Evolutionary conservation across 257 asterid species (phyloP).

Genomic region (Plantago ovata): DNA sequence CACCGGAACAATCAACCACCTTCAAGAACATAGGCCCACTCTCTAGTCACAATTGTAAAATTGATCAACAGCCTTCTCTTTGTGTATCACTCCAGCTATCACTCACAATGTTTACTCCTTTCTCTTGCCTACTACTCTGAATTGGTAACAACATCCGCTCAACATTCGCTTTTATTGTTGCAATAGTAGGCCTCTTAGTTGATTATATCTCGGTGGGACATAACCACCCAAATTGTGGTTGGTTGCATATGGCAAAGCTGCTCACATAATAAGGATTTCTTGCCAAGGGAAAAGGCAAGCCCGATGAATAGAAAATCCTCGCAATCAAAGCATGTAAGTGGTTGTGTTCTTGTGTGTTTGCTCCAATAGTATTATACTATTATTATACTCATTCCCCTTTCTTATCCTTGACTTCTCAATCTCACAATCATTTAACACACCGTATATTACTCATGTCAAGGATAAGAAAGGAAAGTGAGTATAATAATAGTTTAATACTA

Average conservation of each 20-base stretch:
- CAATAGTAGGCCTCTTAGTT: background rate
- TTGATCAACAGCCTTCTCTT: background rate
- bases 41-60: background rate
- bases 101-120: background rate
- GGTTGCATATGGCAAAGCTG: background rate
- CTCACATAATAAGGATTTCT: background rate
- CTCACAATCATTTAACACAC: too few species aligned
- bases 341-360: too few species aligned
- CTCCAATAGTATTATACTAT: too few species aligned
- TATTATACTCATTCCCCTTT: too few species aligned
- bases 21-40: background rate
- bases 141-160: background rate
- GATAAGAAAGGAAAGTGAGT: too few species aligned
- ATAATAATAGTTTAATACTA: too few species aligned
- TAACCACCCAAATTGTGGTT: background rate
- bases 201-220: background rate
- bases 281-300: background rate
- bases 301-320: background rate
- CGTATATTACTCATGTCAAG: too few species aligned
- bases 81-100: background rate
- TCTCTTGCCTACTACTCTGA: background rate
- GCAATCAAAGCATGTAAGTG: background rate
- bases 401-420: too few species aligned
- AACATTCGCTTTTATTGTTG: background rate
- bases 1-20: background rate